Evolutionary conservation across 75 land plant species (phyloP), one percentile per base, ranked within the genome.

Genomic region (Pinus taeda): DNA sequence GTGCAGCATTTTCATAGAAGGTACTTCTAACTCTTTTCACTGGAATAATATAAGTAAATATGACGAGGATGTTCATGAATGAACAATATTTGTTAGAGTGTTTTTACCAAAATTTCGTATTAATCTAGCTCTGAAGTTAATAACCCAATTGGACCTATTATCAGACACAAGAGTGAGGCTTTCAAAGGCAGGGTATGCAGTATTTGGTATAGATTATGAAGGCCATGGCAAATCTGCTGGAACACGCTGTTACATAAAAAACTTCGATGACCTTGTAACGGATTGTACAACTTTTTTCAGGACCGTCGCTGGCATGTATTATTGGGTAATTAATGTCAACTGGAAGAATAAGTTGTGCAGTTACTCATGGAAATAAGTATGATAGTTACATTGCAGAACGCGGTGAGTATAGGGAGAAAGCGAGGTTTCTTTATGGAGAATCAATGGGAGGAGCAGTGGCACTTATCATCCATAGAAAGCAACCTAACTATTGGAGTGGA

Each of bases 381-480:
- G 33, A 33, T 33, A 33, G 18, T 77, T 3, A 4, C 6, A 26
- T 57, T 71, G 4, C 83, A 95, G 93, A 95, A 75, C 73, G 36
- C 57, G 64, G 76, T 26, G 90, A 95, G 77, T 86, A 89, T 79
- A 80, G 37, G 74, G 79, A 75, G 79, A 93, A 87, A 79, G 66
- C 81, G 81, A 93, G 98, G 74, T 89, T 84, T 77, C 75, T 95
- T 59, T 72, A 87, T 78, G 98, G 98, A 1, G 95, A 89, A 70
- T 95, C 98, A 59, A 95, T 95, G 98, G 98, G 98, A 39, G 98
- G 98, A 59, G 90, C 93, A 1, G 77, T 95, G 24, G 90, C 80
- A 6, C 84, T 95, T 45, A 76, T 76, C 17, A 59, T 95, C 14
- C 87, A 91, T 78, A 42, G 84, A 53, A 87, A 83, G 56, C 81